These are phyloP conservation scores for Aspergillus hancockii DNA, from an alignment of 495 filamentous ascomycete species.

Conservation along the genomic window DNA sequence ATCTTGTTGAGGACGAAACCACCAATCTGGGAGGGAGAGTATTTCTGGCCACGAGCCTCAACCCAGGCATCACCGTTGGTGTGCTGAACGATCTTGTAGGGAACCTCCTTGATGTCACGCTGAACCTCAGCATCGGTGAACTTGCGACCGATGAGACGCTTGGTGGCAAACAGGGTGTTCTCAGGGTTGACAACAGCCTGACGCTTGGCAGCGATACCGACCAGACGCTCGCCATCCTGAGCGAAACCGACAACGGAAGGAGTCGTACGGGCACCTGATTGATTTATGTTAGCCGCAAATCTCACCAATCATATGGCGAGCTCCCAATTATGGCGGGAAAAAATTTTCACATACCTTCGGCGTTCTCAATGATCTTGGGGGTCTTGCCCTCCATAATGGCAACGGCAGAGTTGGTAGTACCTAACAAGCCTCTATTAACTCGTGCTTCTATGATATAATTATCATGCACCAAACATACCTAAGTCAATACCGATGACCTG, in stretches of 20 bases:
- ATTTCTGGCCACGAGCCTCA: conserved; percentile 91
- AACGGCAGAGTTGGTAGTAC: conserved; percentile 97
- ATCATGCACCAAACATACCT: conserved; percentile 60
- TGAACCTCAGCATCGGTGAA: conserved; percentile 95
- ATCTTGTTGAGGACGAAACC: conserved; percentile 97
- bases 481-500: conserved; percentile 98
- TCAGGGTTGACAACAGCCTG: conserved; percentile 99
- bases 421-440: conserved; percentile 44
- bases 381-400: conserved; percentile 96
- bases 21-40: conserved; percentile 97
- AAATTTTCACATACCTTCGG: conserved; percentile 69
- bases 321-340: conserved; percentile 16
- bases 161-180: conserved; percentile 98
- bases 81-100: conserved; percentile 99
- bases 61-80: conserved; percentile 98
- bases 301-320: neutral
- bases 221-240: conserved; percentile 93
- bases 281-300: conserved; percentile 18
- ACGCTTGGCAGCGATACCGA: conserved; percentile 98
- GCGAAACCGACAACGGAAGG: conserved; percentile 97
- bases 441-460: conserved; percentile 6
- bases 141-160: conserved; percentile 98
- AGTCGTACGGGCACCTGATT: conserved; percentile 85
- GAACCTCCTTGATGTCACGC: conserved; percentile 96
- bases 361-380: conserved; percentile 96